Evolutionary conservation across 2,329 filamentous ascomycete species (phyloP), one percentile per base, ranked within the genome.

Genomic region (Ceratocystis smalleyi): DNA sequence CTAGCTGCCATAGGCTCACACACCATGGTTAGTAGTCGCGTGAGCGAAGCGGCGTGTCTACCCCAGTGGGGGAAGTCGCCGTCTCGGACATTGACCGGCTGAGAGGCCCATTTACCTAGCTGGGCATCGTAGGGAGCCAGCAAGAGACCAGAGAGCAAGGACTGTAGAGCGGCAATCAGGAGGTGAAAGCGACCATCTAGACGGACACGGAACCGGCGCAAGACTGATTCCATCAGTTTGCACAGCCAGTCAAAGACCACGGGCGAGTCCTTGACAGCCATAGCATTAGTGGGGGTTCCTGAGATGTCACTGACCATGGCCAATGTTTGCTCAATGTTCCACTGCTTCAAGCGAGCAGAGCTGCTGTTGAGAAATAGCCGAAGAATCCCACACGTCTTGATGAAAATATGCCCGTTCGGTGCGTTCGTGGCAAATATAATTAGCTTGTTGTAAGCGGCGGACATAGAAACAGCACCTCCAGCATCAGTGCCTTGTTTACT

Each of bases 121-220:
- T 73, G 70, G n/a, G 68, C 68, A 64, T 70, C 66, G 60, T 64
- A 71, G 5, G 75, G 73, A 10, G 76, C 72, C 1, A 74, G 69
- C 43, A 85, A 74, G 19, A 86, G 77, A 43, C 77, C 76, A 24
- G 74, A 73, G 43, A 86, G 76, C n/a, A 86, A 78, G 2, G 78
- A 73, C 68, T 84, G 80, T 65, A 86, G 73, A 1, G 77, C 73
- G 43, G 77, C 73, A 59, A 84, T 72, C 4, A 85, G 75, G 55
- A 85, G 73, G 69, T 84, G 83, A 69, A 83, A 82, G 67, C 83
- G 83, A 1, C 82, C 83, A 68, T 84, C 79, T 1, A 86, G 75
- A 8, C 83, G 81, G 54, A 83, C 75, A 3, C 83, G 76, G 71
- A 86, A 82, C 59, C 82, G 80, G 69, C 79, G 79, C 70, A 86